These are phyloP conservation scores for Entonaema liquescens DNA, from an alignment of 495 filamentous ascomycete genomes.

Conservation along the genomic window DNA sequence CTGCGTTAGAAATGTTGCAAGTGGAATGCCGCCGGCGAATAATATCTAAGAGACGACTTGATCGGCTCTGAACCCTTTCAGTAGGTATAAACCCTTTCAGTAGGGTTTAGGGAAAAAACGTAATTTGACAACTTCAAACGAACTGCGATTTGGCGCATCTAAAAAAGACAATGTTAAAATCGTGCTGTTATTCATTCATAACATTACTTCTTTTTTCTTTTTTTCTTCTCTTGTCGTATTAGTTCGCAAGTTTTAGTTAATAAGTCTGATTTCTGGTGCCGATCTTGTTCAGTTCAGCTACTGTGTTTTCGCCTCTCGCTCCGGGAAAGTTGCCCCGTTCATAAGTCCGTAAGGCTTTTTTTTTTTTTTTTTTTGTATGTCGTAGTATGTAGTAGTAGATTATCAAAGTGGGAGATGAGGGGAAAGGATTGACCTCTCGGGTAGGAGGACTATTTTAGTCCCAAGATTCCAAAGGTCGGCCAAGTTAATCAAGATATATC, in stretches of 20 bases:
- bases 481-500: constrained; percentile 9
- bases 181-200: constrained; percentile 13
- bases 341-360: constrained; percentile 35
- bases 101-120: not conserved
- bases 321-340: constrained; percentile 39
- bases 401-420: constrained; percentile 21
- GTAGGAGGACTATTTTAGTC: constrained; percentile 26
- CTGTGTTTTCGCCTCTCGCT: constrained; percentile 33
- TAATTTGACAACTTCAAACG: constrained; percentile 12
- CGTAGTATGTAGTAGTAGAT: not conserved
- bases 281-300: constrained; percentile 25
- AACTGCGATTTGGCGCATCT: constrained; percentile 12
- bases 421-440: constrained; percentile 18
- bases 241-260: constrained; percentile 1
- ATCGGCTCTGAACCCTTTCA: constrained; percentile 10
- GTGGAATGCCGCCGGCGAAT: constrained; percentile 19
- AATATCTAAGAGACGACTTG: constrained; percentile 20
- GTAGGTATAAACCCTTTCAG: not conserved
- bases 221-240: not conserved
- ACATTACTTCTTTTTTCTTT: constrained; percentile 5
- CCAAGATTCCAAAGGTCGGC: constrained; percentile 11
- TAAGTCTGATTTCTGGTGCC: constrained; percentile 17
- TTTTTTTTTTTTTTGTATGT: too few species aligned
- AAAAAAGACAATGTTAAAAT: constrained; percentile 16
- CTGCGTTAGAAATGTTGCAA: constrained; percentile 13